Conservation (phyloP, 1,139 yeast genomes). For the Debaryomycetaceae sp. region DNA sequence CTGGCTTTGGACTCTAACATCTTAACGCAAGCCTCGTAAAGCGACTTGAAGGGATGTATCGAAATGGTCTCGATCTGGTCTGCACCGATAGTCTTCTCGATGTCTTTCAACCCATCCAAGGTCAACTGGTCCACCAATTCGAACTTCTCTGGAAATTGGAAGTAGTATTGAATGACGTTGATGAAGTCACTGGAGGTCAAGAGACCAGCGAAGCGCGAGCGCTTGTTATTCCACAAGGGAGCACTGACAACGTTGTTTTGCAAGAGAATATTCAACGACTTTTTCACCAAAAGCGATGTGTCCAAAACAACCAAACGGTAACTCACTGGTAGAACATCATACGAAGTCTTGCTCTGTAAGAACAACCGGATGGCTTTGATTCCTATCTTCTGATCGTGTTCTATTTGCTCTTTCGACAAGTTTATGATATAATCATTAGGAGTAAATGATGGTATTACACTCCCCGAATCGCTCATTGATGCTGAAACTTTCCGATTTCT, state of each 20-base stretch:
- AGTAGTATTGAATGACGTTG: conserved; percentile 92
- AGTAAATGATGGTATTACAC: conserved; percentile 21
- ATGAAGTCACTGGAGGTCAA: conserved; percentile 90
- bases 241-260: conserved; percentile 96
- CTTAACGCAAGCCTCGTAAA: conserved; percentile 90
- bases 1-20: conserved; percentile 90
- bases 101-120: conserved; percentile 77
- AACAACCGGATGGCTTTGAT: conserved; percentile 78
- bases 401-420: conserved; percentile 41
- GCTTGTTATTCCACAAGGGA: conserved; percentile 91
- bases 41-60: conserved; percentile 85
- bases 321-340: conserved; percentile 94
- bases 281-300: conserved; percentile 84
- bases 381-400: conserved; percentile 63
- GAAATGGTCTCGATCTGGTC: conserved; percentile 85
- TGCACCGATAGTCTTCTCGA: conserved; percentile 85
- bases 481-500: too few species aligned
- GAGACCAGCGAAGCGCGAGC: conserved; percentile 89
- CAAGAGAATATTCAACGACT: conserved; percentile 81
- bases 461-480: conserved; percentile 16
- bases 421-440: conserved; percentile 46
- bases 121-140: conserved; percentile 87
- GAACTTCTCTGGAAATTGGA: conserved; percentile 85
- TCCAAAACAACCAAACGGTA: conserved; percentile 92
- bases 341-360: conserved; percentile 86